Evolutionary conservation across 202 grass and related monocot species (phyloP).

Genomic region (Carex arenaria): DNA sequence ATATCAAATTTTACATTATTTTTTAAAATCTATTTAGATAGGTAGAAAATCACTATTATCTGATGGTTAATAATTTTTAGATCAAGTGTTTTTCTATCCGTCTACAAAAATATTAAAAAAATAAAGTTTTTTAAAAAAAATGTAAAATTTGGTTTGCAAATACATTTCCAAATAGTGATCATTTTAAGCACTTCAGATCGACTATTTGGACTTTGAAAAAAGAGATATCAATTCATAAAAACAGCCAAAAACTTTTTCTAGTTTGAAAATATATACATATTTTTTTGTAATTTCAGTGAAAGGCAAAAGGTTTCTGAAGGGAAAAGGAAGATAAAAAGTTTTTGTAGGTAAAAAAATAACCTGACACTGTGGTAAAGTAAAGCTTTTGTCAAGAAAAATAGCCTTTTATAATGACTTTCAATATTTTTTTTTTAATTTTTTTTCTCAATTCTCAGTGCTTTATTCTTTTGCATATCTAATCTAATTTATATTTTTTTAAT

Average conservation of each 20-base stretch:
- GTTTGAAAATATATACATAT: background rate
- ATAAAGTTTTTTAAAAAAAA: too few species aligned
- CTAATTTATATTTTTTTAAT: background rate
- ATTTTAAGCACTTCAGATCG: too few species aligned
- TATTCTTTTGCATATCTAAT: background rate
- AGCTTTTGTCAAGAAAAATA: background rate
- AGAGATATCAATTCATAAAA: too few species aligned
- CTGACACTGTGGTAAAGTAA: background rate
- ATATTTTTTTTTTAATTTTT: background rate
- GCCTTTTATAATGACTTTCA: background rate
- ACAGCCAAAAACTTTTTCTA: too few species aligned
- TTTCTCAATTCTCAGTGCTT: background rate
- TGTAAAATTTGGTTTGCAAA: too few species aligned
- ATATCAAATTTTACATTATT: too few species aligned
- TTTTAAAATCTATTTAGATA: too few species aligned
- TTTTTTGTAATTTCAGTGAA: background rate
- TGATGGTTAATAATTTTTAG: too few species aligned
- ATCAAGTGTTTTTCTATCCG: too few species aligned
- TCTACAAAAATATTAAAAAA: too few species aligned
- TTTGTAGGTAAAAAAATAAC: background rate
- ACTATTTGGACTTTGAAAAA: background rate
- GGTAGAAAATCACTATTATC: too few species aligned
- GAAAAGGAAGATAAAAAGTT: background rate
- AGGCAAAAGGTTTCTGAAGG: background rate
- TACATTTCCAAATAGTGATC: too few species aligned